phyloP scores from a whole-genome alignment of 208 protist genomes.

The Trypanosoma melophagium region DNA sequence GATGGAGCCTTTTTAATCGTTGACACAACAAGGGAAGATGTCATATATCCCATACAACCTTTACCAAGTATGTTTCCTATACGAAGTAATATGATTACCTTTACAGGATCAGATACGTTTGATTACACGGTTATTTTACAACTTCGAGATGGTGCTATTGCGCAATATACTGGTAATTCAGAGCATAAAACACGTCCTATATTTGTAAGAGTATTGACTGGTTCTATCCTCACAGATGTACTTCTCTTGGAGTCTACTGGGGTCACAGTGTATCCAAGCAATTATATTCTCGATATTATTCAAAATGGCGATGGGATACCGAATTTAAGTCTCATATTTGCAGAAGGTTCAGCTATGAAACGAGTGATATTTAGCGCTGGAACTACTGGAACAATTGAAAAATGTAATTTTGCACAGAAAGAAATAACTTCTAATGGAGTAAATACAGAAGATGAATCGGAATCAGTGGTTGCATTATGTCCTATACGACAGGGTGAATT shows the following conservation, averaged over 20 bases:
- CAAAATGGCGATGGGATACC: not conserved
- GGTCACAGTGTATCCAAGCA: constrained; percentile 7
- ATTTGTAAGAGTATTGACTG: constrained; percentile 9
- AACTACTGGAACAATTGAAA: not conserved
- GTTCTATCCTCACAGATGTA: not conserved
- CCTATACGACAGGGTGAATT: constrained; percentile 18
- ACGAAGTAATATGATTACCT: constrained; percentile 13
- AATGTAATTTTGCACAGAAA: constrained; percentile 3
- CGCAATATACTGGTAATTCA: constrained; percentile 24
- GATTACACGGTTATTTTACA: constrained; percentile 29
- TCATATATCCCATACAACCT: constrained; percentile 16
- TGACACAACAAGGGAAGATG: constrained; percentile 8
- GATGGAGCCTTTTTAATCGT: constrained; percentile 27
- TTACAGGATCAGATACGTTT: not conserved
- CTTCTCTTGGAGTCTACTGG: constrained; percentile 3
- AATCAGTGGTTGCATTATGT: constrained; percentile 3
- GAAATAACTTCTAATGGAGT: not conserved
- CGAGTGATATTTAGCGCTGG: constrained; percentile 7
- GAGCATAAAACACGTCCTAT: not conserved
- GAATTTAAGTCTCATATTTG: constrained; percentile 15
- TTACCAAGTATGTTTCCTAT: constrained; percentile 3
- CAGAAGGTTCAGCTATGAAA: constrained; percentile 2
- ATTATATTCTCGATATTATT: constrained; percentile 12
- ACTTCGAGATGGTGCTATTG: constrained; percentile 23
- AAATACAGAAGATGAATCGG: not conserved